phyloP scores from a whole-genome alignment of 1,139 yeast genomes.

The Geotrichum europaeum region DNA sequence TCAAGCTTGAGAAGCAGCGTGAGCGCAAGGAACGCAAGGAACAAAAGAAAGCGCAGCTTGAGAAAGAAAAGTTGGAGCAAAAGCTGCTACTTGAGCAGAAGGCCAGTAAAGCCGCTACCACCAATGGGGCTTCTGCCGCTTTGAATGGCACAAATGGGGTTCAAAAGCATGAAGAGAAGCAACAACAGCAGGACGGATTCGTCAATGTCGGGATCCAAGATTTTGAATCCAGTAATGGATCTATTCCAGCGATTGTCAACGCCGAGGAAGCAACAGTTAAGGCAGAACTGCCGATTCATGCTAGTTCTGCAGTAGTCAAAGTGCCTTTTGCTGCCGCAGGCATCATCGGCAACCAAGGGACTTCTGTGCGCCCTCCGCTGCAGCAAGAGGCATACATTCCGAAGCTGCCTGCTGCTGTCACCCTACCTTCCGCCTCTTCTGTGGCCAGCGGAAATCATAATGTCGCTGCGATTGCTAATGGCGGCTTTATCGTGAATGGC shows the following conservation, averaged over 20 bases:
- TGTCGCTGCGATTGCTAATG: not conserved
- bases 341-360: not conserved
- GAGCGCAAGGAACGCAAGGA: slow-evolving; percentile 4
- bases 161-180: not conserved
- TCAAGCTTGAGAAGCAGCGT: slow-evolving; percentile 1
- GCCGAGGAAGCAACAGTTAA: not conserved
- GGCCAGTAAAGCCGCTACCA: not conserved
- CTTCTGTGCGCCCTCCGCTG: not conserved
- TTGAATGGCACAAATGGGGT: not conserved
- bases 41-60: slow-evolving; percentile 4
- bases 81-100: not conserved
- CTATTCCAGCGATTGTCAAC: not conserved
- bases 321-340: not conserved
- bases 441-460: not conserved
- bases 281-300: not conserved
- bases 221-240: not conserved
- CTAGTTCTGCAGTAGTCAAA: not conserved
- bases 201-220: not conserved
- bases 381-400: not conserved
- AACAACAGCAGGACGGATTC: not conserved
- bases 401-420: not conserved
- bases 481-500: not conserved
- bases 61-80: slow-evolving; percentile 1
- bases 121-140: not conserved
- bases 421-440: not conserved